Evolutionary conservation across 2,329 filamentous ascomycete genomes (phyloP), one percentile per base, ranked within the genome.

Genomic region (Knufia petricola): DNA sequence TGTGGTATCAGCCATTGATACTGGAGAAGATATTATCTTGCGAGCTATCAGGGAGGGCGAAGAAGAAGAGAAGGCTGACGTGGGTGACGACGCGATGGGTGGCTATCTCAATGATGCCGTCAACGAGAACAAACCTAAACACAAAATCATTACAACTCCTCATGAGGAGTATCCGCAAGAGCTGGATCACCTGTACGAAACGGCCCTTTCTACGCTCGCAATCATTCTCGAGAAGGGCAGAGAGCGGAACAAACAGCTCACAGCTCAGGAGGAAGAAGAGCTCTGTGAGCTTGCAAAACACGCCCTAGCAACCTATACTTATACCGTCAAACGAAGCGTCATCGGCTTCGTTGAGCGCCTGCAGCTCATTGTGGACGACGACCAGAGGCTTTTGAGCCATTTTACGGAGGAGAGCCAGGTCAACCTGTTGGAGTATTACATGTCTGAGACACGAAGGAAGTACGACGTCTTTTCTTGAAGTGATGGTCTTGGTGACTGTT

Each of bases 401-500:
- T 56, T 56, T 45, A 50, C 50, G 17, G 49, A 55, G 26, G 55
- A 56, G 32, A 50, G 49, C 15, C 50, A 58, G 47, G 50, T 50
- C 30, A 58, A 58, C 41, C 44, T 58, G 26, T 48, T 58, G 21
- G 49, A 55, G 30, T 58, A 58, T 42, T 58, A 55, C 46, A 46
- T 56, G 9, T 36, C 4, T n/a, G 32, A 36, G 6, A 36, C 4
- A 6, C 15, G 4, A n/a, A 36, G 32, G 15, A 6, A 13, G 32
- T 8, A 4, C 13, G 15, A 13, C 13, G 15, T n/a, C 6, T 8
- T 36, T 36, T 6, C 4, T 36, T 8, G 6, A 36, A 4, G 32
- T 8, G 32, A 6, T 8, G 32, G 32, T n/a, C 7, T 36, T 13
- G 32, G 6, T 17, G 13, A 4, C 7, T 8, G 7, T 36, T 8